phyloP scores from a whole-genome alignment of 140 eudicot genomes.

The Oenanthe javanica region DNA sequence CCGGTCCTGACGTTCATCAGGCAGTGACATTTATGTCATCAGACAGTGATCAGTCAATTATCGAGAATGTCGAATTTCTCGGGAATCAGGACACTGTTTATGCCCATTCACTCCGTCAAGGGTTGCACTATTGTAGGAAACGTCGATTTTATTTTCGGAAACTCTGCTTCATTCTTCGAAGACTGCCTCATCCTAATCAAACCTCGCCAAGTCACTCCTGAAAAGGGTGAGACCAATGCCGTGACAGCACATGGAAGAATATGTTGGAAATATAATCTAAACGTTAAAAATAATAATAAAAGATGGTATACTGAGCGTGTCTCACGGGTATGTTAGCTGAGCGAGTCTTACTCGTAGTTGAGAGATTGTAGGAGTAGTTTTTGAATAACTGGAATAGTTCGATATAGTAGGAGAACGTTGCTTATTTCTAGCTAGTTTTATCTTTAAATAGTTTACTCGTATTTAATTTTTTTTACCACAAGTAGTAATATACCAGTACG shows the following conservation, averaged over 20 bases:
- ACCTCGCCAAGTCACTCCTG: constrained; percentile 47
- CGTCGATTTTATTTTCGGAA: constrained; percentile 79
- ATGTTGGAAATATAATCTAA: too few relatives aligned
- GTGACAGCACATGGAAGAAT: constrained; percentile 52
- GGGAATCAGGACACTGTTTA: constrained; percentile 82
- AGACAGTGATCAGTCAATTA: constrained; percentile 46
- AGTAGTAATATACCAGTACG: too few relatives aligned
- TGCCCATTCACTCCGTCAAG: constrained; percentile 60
- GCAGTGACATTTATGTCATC: constrained; percentile 70
- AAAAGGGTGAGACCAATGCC: constrained; percentile 53
- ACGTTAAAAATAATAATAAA: too few relatives aligned
- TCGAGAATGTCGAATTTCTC: constrained; percentile 58
- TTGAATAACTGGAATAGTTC: too few relatives aligned
- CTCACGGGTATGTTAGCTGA: too few relatives aligned
- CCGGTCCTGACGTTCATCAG: constrained; percentile 64
- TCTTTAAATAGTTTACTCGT: too few relatives aligned
- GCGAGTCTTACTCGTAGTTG: too few relatives aligned
- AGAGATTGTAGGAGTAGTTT: too few relatives aligned
- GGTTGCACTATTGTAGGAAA: constrained; percentile 62
- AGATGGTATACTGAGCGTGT: too few relatives aligned
- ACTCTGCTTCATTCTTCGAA: constrained; percentile 62
- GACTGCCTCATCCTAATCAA: constrained; percentile 53
- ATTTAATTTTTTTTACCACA: too few relatives aligned
- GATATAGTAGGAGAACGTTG: too few relatives aligned
- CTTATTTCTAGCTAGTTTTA: too few relatives aligned